Evolutionary conservation across 1,139 yeast species (phyloP).

Genomic region (Kluyveromyces sp.): DNA sequence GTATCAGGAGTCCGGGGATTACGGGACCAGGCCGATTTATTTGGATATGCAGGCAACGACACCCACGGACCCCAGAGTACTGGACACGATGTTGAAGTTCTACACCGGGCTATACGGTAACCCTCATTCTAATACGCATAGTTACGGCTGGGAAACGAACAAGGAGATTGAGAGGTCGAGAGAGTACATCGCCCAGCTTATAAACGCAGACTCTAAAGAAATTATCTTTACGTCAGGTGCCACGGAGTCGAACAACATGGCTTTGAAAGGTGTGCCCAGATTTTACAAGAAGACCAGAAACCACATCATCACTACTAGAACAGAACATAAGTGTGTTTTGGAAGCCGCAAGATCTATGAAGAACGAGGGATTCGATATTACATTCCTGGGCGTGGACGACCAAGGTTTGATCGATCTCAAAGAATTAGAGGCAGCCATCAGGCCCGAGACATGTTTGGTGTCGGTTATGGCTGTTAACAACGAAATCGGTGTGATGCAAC

Average conservation of each 20-base stretch:
- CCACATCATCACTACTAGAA: conserved; percentile 92
- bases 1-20: conserved; percentile 33
- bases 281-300: conserved; percentile 84
- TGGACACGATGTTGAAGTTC: conserved; percentile 88
- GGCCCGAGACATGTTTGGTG: conserved; percentile 86
- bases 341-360: conserved; percentile 93
- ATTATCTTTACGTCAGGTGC: conserved; percentile 97
- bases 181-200: conserved; percentile 68
- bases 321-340: conserved; percentile 96
- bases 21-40: conserved; percentile 80
- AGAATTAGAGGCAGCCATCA: conserved; percentile 71
- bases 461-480: conserved; percentile 98
- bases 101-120: conserved; percentile 94
- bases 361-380: conserved; percentile 95
- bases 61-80: conserved; percentile 93
- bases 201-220: conserved; percentile 93
- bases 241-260: conserved; percentile 93
- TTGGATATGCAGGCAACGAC: conserved; percentile 97
- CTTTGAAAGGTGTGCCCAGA: conserved; percentile 89
- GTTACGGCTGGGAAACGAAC: conserved; percentile 99
- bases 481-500: conserved; percentile 97
- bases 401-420: conserved; percentile 79
- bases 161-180: conserved; percentile 86
- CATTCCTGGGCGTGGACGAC: conserved; percentile 75
- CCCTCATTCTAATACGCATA: conserved; percentile 94